Base-by-base conservation (phyloP, 352 stramenopile species). In the Globisporangium emineosum region DNA sequence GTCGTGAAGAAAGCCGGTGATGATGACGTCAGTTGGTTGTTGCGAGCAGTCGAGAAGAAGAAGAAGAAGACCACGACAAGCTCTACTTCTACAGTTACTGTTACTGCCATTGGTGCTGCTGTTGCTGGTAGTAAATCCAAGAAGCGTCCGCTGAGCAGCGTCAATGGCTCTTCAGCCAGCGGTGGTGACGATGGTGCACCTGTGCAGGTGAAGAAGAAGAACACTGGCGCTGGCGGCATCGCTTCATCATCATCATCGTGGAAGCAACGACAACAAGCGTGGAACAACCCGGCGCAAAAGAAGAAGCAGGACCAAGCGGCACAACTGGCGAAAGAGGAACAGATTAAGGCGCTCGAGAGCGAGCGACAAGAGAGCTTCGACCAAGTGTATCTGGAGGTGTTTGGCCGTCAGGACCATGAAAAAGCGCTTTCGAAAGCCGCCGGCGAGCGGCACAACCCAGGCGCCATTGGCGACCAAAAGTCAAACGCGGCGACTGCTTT, bases 381-480 rank as follows among this genome's bases (percentile, higher is more conserved):
- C 21, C 62, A 72, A 12, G 78, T 83, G 13, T 88, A 84, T 59
- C 66, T 81, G 23, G 77, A 88, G 27, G 62, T 84, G 9, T 86
- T 88, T 47, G 64, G 68, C 1, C 63, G 70, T 8, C 35, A 73
- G 32, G 37, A 78, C 27, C 67, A 76, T 45, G 59, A 50, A n/a
- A 52, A 66, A 51, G 62, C 54, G 10, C 12, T 23, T 2, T 21
- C 15, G 10, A 19, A 58, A 17, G n/a, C 37, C 5, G 27, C 27
- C 12, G 8, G n/a, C 0, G 56, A 75, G 27, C 55, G 70, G 15
- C 51, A 45, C 32, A 37, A 47, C 21, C 62, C 62, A 19, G 56
- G 54, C 7, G 30, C 62, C 15, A 29, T 63, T 3, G 37, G 7
- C 2, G 53, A 21, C 2, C 23, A 33, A 2, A 57, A 30, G 7